Evolutionary conservation across 1,139 yeast genomes (phyloP).

Genomic region (Nematodospora anomalae): DNA sequence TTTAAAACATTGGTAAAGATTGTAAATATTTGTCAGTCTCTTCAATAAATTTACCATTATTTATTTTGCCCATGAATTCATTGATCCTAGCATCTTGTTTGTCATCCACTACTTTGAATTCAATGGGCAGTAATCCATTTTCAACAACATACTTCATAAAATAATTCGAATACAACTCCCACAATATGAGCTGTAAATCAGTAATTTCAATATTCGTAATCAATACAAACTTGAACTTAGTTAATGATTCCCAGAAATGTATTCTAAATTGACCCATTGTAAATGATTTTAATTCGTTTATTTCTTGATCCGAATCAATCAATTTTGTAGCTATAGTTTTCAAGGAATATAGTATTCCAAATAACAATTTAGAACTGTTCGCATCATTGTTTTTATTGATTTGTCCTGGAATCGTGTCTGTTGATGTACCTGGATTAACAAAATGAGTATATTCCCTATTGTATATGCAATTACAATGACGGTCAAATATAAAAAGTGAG

Average conservation of each 20-base stretch:
- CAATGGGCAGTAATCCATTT: slow-evolving; percentile 59
- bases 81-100: slow-evolving; percentile 14
- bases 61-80: slow-evolving; percentile 28
- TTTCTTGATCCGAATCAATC: slow-evolving; percentile 29
- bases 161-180: slow-evolving; percentile 65
- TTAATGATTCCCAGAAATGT: slow-evolving; percentile 77
- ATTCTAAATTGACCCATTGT: slow-evolving; percentile 73
- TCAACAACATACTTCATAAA: slow-evolving; percentile 70
- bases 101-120: slow-evolving; percentile 38
- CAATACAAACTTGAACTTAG: slow-evolving; percentile 74
- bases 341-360: slow-evolving; percentile 84
- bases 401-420: slow-evolving; percentile 31
- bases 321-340: slow-evolving; percentile 71
- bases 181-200: slow-evolving; percentile 58
- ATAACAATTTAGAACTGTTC: slow-evolving; percentile 73
- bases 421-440: slow-evolving; percentile 2
- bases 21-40: slow-evolving; percentile 43
- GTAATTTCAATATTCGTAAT: slow-evolving; percentile 68
- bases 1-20: slow-evolving; percentile 26
- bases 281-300: slow-evolving; percentile 61
- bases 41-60: slow-evolving; percentile 44
- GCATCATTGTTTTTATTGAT: slow-evolving; percentile 59
- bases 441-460: slow-evolving; percentile 57
- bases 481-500: slow-evolving; percentile 85
- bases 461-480: slow-evolving; percentile 82